Evolutionary conservation across 352 stramenopile genomes (phyloP).

Genomic region (Phytophthora multivora): DNA sequence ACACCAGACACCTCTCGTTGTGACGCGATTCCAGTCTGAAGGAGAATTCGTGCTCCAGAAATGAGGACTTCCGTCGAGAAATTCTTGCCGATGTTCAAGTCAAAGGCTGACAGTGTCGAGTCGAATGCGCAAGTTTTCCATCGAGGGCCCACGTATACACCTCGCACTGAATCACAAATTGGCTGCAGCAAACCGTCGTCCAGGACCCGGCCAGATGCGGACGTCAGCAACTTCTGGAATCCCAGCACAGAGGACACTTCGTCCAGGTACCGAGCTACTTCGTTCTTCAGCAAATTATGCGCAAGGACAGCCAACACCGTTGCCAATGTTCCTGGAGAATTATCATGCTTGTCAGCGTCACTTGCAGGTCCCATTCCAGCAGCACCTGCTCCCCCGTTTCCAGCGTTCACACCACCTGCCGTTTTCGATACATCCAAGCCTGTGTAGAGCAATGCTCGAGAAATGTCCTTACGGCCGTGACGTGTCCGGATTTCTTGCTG

Average conservation of each 20-base stretch:
- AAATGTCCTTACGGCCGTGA: constrained; percentile 76
- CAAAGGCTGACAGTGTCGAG: constrained; percentile 79
- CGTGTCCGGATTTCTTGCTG: constrained; percentile 83
- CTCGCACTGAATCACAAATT: constrained; percentile 83
- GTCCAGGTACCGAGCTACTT: constrained; percentile 76
- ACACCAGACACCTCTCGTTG: constrained; percentile 69
- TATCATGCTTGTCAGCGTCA: constrained; percentile 50
- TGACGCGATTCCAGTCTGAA: constrained; percentile 63
- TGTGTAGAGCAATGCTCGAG: constrained; percentile 61
- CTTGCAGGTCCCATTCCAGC: constrained; percentile 26
- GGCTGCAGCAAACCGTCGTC: constrained; percentile 81
- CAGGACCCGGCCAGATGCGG: constrained; percentile 63
- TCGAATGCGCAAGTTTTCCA: constrained; percentile 86
- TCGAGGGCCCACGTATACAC: constrained; percentile 72
- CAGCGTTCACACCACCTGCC: constrained; percentile 12
- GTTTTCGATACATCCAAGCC: constrained; percentile 27
- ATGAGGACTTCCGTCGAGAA: constrained; percentile 85
- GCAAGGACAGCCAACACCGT: constrained; percentile 71
- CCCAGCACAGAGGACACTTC: constrained; percentile 66
- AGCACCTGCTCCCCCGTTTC: constrained; percentile 16
- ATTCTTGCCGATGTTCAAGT: constrained; percentile 85
- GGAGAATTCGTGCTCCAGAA: constrained; percentile 73
- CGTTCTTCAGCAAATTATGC: constrained; percentile 82
- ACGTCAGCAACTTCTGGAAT: constrained; percentile 61
- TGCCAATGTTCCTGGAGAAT: constrained; percentile 45